Evolutionary conservation across 2,329 filamentous ascomycete species (phyloP).

Genomic region (Aspergillus spinulosporus): DNA sequence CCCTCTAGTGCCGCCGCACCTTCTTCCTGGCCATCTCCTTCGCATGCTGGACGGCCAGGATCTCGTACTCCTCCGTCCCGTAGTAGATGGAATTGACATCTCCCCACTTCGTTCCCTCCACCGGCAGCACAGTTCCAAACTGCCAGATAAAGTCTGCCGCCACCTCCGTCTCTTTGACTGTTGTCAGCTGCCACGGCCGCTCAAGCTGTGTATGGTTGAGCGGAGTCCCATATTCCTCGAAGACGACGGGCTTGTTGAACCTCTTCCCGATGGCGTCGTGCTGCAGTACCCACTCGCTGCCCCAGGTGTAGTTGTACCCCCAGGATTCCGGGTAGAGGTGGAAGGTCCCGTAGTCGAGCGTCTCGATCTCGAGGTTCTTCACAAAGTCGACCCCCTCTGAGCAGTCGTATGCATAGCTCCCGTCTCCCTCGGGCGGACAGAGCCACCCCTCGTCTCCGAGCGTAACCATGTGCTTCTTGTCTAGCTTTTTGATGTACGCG

Average conservation of each 20-base stretch:
- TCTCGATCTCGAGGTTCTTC: constrained; percentile 55
- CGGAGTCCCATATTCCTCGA: constrained; percentile 41
- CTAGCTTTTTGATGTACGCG: constrained; percentile 53
- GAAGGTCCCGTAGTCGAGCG: constrained; percentile 49
- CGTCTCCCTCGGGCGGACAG: constrained; percentile 44
- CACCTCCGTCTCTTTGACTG: constrained; percentile 32
- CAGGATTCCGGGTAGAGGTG: constrained; percentile 50
- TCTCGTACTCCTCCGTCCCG: constrained; percentile 13
- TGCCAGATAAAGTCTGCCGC: constrained; percentile 43
- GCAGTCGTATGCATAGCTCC: constrained; percentile 53
- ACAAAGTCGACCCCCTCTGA: constrained; percentile 55
- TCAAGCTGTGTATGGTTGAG: constrained; percentile 26
- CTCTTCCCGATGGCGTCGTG: constrained; percentile 42
- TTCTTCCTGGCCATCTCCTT: constrained; percentile 1
- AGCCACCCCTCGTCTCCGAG: constrained; percentile 63
- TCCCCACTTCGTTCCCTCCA: background rate
- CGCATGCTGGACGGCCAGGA: constrained; percentile 10
- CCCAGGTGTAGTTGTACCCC: constrained; percentile 37
- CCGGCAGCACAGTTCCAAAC: constrained; percentile 20
- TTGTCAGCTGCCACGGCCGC: constrained; percentile 36
- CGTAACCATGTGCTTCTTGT: constrained; percentile 61
- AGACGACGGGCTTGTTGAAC: constrained; percentile 39
- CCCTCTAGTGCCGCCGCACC: background rate
- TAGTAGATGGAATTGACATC: constrained; percentile 13
- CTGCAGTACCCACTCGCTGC: constrained; percentile 48